Percentiles rank a stretch among this genome's conserved stretches.
phyloP scores from a whole-genome alignment of 2,329 filamentous ascomycete genomes.

The Aureobasidium mangrovei region DNA sequence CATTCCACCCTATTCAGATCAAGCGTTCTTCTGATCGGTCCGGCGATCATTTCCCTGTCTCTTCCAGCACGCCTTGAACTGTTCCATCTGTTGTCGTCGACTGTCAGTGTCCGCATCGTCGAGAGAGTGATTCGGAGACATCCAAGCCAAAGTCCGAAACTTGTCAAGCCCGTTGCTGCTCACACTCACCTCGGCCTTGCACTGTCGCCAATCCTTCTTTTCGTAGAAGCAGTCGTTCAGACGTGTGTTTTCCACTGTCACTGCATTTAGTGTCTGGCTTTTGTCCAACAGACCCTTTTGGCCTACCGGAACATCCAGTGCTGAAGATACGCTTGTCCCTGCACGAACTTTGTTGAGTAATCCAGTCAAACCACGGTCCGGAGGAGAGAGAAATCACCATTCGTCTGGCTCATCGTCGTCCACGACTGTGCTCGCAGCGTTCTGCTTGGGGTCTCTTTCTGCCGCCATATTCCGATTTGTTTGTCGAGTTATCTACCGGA shows the following conservation, averaged over 20 bases:
- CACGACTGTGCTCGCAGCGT: slow-evolving; percentile 25
- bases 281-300: slow-evolving; percentile 56
- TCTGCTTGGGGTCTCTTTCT: slow-evolving; percentile 22
- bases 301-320: slow-evolving; percentile 79
- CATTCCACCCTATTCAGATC: slow-evolving; percentile 13
- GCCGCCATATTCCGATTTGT: slow-evolving; percentile 19
- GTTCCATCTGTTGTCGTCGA: slow-evolving; percentile 60
- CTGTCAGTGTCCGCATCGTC: neutral
- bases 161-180: neutral
- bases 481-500: neutral
- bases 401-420: slow-evolving; percentile 89
- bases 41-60: slow-evolving; percentile 75
- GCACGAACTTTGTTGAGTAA: slow-evolving; percentile 14
- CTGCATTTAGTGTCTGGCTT: neutral
- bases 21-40: slow-evolving; percentile 65
- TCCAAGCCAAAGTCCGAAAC: slow-evolving; percentile 3
- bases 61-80: slow-evolving; percentile 88
- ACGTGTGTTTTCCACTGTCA: slow-evolving; percentile 70
- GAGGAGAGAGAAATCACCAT: slow-evolving; percentile 53
- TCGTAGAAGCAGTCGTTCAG: slow-evolving; percentile 95
- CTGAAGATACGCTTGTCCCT: slow-evolving; percentile 98
- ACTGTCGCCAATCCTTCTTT: slow-evolving; percentile 90
- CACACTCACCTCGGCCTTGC: slow-evolving; percentile 72
- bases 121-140: neutral
- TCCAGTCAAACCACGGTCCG: neutral